These are phyloP conservation scores for Pontederia paniculata DNA, from an alignment of 176 grass and related monocot species.

Conservation along the genomic window DNA sequence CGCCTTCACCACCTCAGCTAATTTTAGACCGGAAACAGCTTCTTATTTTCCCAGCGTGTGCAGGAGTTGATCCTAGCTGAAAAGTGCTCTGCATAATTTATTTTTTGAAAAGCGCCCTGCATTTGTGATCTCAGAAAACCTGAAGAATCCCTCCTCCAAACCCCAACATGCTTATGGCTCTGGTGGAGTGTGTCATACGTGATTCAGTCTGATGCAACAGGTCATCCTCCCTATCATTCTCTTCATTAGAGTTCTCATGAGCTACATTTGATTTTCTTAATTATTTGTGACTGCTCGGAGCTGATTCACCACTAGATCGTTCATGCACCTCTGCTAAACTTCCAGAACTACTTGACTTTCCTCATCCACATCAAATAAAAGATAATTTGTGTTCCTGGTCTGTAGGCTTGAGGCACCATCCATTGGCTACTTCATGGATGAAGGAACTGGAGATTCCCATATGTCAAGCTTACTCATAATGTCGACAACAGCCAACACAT, in stretches of 20 bases:
- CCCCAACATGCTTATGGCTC: conserved; percentile 18
- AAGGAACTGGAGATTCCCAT: conserved; percentile 68
- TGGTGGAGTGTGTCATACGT: conserved; percentile 42
- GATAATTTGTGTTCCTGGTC: conserved; percentile 4
- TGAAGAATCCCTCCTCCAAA: conserved; percentile 34
- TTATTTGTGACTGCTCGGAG: conserved; percentile 38
- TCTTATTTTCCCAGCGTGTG: conserved; percentile 47
- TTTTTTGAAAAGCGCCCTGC: no score
- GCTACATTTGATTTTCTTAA: conserved; percentile 31
- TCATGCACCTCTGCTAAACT: conserved; percentile 58
- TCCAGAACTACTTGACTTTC: conserved; percentile 40
- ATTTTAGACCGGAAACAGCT: conserved; percentile 80
- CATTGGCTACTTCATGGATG: conserved; percentile 59
- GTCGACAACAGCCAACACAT: conserved; percentile 72
- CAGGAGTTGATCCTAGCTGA: conserved; percentile 70
- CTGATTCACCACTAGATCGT: conserved; percentile 42
- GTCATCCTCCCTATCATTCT: conserved; percentile 48
- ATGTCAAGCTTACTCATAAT: conserved; percentile 60
- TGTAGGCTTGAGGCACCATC: conserved; percentile 47
- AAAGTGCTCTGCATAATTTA: no score
- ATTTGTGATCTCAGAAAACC: conserved; percentile 34
- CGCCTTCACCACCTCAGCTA: conserved; percentile 24
- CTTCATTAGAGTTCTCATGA: conserved; percentile 30
- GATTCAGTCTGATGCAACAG: conserved; percentile 46
- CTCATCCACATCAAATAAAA: conserved; percentile 73